Evolutionary conservation across 1,284 basidiomycete genomes (phyloP).

Genomic region (Ustilago trichophora): DNA sequence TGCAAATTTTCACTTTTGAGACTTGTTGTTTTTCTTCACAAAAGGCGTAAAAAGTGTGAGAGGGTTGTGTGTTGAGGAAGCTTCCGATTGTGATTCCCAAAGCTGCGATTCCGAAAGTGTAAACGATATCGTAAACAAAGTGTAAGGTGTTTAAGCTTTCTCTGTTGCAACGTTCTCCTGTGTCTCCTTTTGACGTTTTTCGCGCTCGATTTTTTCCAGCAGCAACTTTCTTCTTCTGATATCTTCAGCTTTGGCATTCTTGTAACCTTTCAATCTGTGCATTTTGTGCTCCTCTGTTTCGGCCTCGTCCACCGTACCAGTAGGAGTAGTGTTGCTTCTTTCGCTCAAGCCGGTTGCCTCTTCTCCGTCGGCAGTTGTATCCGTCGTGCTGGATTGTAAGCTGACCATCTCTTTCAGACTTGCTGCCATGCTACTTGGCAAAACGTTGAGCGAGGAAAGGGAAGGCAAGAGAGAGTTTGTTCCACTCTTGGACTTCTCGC

Average conservation of each 20-base stretch:
- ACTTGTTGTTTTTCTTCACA: too few species aligned
- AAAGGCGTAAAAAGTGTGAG: too few species aligned
- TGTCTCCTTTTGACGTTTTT: conserved; percentile 12
- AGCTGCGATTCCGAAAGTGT: too few species aligned
- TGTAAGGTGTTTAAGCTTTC: too few species aligned
- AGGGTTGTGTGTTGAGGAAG: too few species aligned
- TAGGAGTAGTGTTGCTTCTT: conserved; percentile 1
- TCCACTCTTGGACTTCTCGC: neutral
- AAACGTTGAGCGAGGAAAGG: conserved; percentile 7
- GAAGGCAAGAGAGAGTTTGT: conserved; percentile 7
- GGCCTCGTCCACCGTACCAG: neutral
- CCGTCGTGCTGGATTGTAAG: conserved; percentile 7
- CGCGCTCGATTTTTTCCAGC: conserved; percentile 14
- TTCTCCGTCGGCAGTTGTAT: conserved; percentile 38
- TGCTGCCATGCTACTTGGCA: conserved; percentile 18
- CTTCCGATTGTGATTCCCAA: neutral
- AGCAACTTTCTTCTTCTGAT: conserved; percentile 31
- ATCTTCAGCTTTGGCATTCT: conserved; percentile 53
- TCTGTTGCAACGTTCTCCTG: too few species aligned
- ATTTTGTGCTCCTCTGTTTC: conserved; percentile 30
- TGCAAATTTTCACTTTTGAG: neutral
- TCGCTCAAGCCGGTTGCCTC: neutral
- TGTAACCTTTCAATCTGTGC: conserved; percentile 33
- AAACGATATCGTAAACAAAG: too few species aligned
- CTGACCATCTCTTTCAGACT: conserved; percentile 32